Conservation (phyloP, 257 asterid genomes). For the Ilex asprella region DNA sequence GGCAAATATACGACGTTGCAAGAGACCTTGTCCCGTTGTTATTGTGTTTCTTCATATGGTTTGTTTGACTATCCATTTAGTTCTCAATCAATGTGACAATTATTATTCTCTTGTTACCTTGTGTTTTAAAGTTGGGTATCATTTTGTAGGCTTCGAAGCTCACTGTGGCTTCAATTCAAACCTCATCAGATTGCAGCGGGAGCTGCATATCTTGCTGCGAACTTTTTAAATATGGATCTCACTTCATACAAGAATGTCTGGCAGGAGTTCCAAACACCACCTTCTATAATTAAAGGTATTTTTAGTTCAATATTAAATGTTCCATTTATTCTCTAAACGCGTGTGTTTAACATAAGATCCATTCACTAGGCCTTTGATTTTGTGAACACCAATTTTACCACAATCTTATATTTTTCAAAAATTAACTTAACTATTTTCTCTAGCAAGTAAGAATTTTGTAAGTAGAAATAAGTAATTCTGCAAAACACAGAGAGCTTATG, state of each 20-base stretch:
- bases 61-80: conserved; percentile 20
- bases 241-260: conserved; percentile 65
- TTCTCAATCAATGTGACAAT: conserved; percentile 1
- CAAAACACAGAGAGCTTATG: no score
- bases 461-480: no score
- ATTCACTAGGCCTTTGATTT: no score
- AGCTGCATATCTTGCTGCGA: conserved; percentile 98
- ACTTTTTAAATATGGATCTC: conserved; percentile 67
- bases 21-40: conserved; percentile 19
- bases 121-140: conserved; percentile 9
- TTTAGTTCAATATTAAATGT: no score
- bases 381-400: no score
- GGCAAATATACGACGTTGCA: conserved; percentile 22
- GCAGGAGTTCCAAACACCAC: conserved; percentile 79
- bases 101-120: not conserved
- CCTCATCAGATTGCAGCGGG: conserved; percentile 99
- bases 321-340: no score
- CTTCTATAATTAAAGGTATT: conserved; percentile 73
- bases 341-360: no score
- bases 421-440: no score
- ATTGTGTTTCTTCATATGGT: conserved; percentile 36
- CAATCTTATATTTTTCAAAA: no score
- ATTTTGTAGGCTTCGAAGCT: conserved; percentile 82
- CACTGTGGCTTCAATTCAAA: conserved; percentile 97
- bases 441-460: no score